Percentiles rank a stretch among this genome's conserved stretches.
These are phyloP conservation scores for Epichloe elymi DNA, from an alignment of 2,329 filamentous ascomycete species.

Conservation along the genomic window DNA sequence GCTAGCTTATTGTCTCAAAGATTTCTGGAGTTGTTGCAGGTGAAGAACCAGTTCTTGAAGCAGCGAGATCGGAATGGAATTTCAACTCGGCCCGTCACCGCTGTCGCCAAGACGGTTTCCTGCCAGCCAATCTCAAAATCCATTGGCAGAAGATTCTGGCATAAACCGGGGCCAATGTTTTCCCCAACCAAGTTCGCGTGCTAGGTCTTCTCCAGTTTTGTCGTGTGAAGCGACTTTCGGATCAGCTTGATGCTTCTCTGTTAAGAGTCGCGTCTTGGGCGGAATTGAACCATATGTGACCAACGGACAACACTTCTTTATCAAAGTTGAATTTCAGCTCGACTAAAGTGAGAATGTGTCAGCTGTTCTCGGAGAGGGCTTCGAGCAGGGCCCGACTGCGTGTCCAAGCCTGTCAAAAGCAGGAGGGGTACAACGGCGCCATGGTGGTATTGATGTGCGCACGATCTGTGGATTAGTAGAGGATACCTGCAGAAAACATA, in stretches of 20 bases:
- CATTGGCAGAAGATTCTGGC: neutral
- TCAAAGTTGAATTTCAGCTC: neutral
- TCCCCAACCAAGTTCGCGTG: neutral
- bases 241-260: neutral
- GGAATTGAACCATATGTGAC: neutral
- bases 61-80: neutral
- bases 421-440: neutral
- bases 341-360: neutral
- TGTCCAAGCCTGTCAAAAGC: no score
- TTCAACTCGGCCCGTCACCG: neutral
- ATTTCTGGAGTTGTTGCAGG: neutral
- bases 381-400: neutral
- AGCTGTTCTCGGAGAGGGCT: neutral
- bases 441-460: neutral
- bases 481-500: neutral
- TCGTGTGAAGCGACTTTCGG: neutral
- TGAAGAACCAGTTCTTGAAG: neutral
- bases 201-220: neutral
- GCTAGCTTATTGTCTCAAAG: neutral
- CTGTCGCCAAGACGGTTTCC: neutral
- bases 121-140: neutral
- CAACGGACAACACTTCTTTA: neutral
- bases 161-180: no score
- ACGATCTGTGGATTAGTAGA: neutral
- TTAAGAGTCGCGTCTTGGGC: neutral